phyloP scores from a whole-genome alignment of 1,139 yeast species.

The Candida albicans region DNA sequence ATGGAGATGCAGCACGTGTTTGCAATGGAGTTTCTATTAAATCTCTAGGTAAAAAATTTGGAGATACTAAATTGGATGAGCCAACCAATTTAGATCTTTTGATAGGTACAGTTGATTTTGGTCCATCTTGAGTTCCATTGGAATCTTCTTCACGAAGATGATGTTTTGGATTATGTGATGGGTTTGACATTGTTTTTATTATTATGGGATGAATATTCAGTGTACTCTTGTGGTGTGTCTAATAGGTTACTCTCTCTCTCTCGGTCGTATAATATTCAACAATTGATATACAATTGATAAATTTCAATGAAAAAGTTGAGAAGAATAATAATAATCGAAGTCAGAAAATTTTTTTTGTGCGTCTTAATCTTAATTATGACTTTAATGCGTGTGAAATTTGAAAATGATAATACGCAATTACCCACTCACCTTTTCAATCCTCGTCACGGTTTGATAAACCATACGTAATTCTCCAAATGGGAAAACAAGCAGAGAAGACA shows the following conservation, averaged over 20 bases:
- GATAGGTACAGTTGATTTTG: constrained; percentile 26
- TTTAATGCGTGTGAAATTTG: neutral
- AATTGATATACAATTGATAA: too few species aligned
- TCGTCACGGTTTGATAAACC: too few species aligned
- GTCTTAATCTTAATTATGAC: too few species aligned
- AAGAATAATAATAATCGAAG: too few species aligned
- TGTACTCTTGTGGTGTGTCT: neutral
- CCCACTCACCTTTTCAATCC: too few species aligned
- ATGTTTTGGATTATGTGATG: neutral
- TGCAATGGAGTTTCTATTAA: constrained; percentile 50
- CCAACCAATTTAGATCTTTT: constrained; percentile 24
- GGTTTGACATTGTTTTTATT: neutral
- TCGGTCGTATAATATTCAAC: too few species aligned
- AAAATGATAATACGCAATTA: too few species aligned
- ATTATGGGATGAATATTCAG: neutral
- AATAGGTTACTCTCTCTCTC: neutral
- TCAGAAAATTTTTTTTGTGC: too few species aligned
- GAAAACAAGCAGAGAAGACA: neutral
- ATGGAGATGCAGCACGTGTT: constrained; percentile 81
- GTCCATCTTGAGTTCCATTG: constrained; percentile 11
- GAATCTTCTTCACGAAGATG: neutral
- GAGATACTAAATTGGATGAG: constrained; percentile 3
- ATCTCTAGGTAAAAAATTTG: constrained; percentile 9
- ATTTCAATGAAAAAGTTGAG: too few species aligned
- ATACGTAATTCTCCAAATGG: neutral